These are phyloP conservation scores for Monosporozyma aerobia DNA, from an alignment of 805 yeast genomes.

Conservation along the genomic window DNA sequence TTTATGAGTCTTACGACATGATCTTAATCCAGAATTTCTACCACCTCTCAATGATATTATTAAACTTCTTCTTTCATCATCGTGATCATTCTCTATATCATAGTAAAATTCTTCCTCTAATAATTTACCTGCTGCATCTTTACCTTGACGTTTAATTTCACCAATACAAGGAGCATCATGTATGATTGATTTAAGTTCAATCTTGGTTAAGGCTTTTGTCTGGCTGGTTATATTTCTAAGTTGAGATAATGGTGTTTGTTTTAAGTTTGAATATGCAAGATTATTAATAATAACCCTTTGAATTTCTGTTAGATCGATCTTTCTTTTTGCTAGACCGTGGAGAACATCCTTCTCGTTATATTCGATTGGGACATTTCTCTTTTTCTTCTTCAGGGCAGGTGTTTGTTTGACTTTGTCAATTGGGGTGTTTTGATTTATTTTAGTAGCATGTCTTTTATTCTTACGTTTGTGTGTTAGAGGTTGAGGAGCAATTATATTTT, in stretches of 20 bases:
- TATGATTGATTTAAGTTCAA: conserved; percentile 38
- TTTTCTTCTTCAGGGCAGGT: background rate
- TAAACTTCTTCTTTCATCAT: conserved; percentile 54
- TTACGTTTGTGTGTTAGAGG: background rate
- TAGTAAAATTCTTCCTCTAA: conserved; percentile 92
- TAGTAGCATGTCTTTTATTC: background rate
- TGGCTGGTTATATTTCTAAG: conserved; percentile 53
- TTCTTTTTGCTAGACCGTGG: background rate
- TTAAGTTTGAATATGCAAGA: conserved; percentile 79
- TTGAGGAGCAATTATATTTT: background rate
- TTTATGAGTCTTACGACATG: conserved; percentile 89
- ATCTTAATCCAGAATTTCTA: conserved; percentile 58
- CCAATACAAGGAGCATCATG: conserved; percentile 49
- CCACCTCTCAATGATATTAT: conserved; percentile 74
- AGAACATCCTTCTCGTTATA: background rate
- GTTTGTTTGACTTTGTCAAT: background rate
- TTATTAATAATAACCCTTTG: conserved; percentile 68
- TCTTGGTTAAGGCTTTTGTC: conserved; percentile 38
- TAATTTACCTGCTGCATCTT: conserved; percentile 94
- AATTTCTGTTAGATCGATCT: conserved; percentile 30
- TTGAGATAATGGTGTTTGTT: conserved; percentile 77
- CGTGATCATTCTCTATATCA: conserved; percentile 72
- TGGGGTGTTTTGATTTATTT: background rate
- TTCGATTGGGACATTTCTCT: background rate
- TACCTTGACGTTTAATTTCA: conserved; percentile 80